Evolutionary conservation across 2,329 filamentous ascomycete genomes (phyloP).

Genomic region (Hymenoscyphus fructigenus): DNA sequence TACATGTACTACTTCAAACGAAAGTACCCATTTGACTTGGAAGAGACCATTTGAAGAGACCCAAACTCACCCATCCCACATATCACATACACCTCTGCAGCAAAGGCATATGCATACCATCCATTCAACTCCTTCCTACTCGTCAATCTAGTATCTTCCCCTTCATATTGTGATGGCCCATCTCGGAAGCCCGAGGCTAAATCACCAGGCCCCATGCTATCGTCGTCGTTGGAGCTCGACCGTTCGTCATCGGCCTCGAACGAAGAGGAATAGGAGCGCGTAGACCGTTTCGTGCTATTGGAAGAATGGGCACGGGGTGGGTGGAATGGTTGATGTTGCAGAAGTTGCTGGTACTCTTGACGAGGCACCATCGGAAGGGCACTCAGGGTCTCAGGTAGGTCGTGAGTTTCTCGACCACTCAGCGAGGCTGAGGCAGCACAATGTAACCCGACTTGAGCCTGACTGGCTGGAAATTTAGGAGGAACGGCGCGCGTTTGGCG

Average conservation of each 20-base stretch:
- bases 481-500: not conserved
- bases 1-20: not conserved
- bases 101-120: slow-evolving; percentile 97
- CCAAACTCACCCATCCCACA: slow-evolving; percentile 72
- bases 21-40: not conserved
- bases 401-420: not conserved
- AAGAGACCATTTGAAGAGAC: not conserved
- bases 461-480: not conserved
- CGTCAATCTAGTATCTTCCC: slow-evolving; percentile 86
- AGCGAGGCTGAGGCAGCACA: slow-evolving; percentile 2
- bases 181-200: slow-evolving; percentile 38
- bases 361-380: slow-evolving; percentile 8
- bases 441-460: slow-evolving; percentile 5
- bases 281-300: slow-evolving; percentile 50
- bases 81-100: slow-evolving; percentile 93
- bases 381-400: not conserved
- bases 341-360: slow-evolving; percentile 27
- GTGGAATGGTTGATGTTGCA: slow-evolving; percentile 21
- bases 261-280: slow-evolving; percentile 57
- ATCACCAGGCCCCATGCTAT: slow-evolving; percentile 37
- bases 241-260: slow-evolving; percentile 71
- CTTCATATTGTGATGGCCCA: slow-evolving; percentile 58
- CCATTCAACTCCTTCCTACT: slow-evolving; percentile 83
- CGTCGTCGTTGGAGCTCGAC: slow-evolving; percentile 42
- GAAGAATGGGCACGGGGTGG: slow-evolving; percentile 31